Percentiles rank a stretch among this genome's conserved stretches.
phyloP scores from a whole-genome alignment of 179 eudicot genomes.

The Spinacia oleracea region DNA sequence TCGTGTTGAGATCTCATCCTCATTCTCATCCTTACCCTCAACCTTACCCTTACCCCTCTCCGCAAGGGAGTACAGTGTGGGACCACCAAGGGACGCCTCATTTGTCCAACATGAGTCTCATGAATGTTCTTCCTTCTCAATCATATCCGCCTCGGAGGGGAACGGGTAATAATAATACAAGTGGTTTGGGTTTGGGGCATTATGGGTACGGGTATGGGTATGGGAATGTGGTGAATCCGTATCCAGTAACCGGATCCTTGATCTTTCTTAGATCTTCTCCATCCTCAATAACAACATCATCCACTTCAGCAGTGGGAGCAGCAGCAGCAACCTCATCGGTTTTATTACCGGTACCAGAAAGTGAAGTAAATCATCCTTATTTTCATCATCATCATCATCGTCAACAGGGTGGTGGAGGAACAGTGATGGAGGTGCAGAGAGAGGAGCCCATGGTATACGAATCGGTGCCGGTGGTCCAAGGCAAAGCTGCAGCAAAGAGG shows the following conservation, averaged over 20 bases:
- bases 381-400: not conserved
- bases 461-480: slow-evolving; percentile 78
- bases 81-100: slow-evolving; percentile 19
- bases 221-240: slow-evolving; percentile 18
- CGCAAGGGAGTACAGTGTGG: slow-evolving; percentile 7
- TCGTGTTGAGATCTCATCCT: slow-evolving; percentile 34
- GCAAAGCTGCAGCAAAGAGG: slow-evolving; percentile 54
- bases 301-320: too few relatives aligned
- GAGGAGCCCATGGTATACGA: slow-evolving; percentile 44
- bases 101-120: slow-evolving; percentile 21
- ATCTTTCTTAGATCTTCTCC: slow-evolving; percentile 25
- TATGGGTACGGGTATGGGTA: slow-evolving; percentile 2
- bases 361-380: not conserved
- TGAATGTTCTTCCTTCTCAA: slow-evolving; percentile 22
- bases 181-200: not conserved
- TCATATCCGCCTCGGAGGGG: not conserved
- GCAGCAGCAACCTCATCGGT: not conserved
- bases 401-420: not conserved
- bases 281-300: not conserved
- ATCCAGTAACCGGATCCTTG: slow-evolving; percentile 24
- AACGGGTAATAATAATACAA: not conserved
- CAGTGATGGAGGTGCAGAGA: slow-evolving; percentile 15
- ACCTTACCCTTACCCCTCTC: slow-evolving; percentile 16
- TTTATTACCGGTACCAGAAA: not conserved
- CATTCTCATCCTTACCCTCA: slow-evolving; percentile 17